phyloP scores from a whole-genome alignment of 148 eudicot species.

The Rhododendron mucronatum region DNA sequence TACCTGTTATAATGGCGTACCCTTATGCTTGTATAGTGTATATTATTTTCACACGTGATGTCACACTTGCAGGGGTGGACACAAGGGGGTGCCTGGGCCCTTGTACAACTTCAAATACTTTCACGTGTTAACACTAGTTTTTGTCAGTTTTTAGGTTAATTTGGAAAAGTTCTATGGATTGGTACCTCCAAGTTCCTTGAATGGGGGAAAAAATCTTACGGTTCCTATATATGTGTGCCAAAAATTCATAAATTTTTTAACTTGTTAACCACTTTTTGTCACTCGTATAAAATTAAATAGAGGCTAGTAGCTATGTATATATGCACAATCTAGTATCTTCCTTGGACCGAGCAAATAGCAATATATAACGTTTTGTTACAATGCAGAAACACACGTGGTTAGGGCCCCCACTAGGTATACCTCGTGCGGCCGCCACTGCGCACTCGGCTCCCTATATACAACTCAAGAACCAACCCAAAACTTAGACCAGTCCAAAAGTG shows the following conservation, averaged over 20 bases:
- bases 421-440: background rate
- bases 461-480: background rate
- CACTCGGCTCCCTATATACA: background rate
- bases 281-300: background rate
- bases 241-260: no score
- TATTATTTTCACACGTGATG: background rate
- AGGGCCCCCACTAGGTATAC: background rate
- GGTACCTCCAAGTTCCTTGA: background rate
- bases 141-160: background rate
- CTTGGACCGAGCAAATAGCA: background rate
- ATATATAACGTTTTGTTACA: background rate
- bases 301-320: background rate
- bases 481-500: background rate
- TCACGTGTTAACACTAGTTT: background rate
- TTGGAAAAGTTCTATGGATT: background rate
- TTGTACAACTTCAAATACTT: no score
- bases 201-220: background rate
- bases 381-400: background rate
- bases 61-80: background rate
- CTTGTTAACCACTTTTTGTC: background rate
- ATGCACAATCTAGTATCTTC: background rate
- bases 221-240: background rate
- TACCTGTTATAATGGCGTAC: background rate
- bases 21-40: background rate
- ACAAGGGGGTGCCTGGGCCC: background rate